These are phyloP conservation scores for Psidium friedrichsthalianum DNA, from an alignment of 345 rosid genomes.

Conservation along the genomic window DNA sequence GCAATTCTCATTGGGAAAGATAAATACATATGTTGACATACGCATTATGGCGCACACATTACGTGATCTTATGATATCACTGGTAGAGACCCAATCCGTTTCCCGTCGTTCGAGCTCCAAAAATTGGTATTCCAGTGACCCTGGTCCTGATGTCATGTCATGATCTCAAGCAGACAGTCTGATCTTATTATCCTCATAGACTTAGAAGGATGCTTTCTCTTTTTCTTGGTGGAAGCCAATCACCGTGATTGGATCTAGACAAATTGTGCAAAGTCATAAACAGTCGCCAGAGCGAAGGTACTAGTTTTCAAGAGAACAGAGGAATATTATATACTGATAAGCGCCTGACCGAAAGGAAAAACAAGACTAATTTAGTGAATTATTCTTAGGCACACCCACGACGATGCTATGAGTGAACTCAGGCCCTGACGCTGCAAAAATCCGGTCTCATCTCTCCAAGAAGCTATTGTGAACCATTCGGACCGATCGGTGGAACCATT, in stretches of 20 bases:
- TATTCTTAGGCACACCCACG: too few species aligned
- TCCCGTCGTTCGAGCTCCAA: not conserved
- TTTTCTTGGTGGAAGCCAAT: not conserved
- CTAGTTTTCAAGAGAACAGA: too few species aligned
- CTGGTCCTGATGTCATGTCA: not conserved
- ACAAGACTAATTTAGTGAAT: too few species aligned
- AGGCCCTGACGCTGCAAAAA: too few species aligned
- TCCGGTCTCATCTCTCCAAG: too few species aligned
- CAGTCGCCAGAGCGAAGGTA: too few species aligned
- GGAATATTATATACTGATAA: too few species aligned
- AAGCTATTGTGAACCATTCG: too few species aligned
- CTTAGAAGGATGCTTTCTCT: not conserved
- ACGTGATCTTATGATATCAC: not conserved
- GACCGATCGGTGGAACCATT: too few species aligned
- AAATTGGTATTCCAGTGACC: not conserved
- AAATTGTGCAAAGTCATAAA: not conserved
- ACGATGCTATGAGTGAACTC: too few species aligned
- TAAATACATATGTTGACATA: not conserved
- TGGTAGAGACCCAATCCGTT: not conserved
- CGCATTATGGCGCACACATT: not conserved
- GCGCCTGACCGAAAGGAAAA: too few species aligned
- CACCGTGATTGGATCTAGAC: not conserved
- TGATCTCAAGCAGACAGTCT: not conserved
- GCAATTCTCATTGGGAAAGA: not conserved
- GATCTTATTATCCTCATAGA: not conserved